Percentiles rank a stretch among this genome's conserved stretches.
Evolutionary conservation across 2,329 filamentous ascomycete genomes (phyloP).

Genomic region (Botrytis deweyae): DNA sequence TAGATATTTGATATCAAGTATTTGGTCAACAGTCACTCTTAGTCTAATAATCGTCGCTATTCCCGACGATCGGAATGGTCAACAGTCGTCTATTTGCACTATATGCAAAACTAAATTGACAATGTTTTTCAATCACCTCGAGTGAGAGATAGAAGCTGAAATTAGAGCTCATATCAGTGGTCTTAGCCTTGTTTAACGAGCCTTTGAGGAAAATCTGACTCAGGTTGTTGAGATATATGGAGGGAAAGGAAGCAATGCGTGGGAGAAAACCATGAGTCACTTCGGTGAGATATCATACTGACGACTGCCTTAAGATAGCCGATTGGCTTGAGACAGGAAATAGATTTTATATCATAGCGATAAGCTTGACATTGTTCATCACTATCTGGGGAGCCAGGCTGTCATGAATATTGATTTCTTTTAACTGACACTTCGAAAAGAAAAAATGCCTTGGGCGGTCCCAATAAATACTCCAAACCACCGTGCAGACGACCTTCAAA

Average conservation of each 20-base stretch:
- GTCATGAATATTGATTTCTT: no score
- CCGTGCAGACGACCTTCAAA: background rate
- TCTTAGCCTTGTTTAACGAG: rapidly evolving
- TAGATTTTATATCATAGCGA: background rate
- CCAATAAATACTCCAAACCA: no score
- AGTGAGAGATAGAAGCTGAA: no score
- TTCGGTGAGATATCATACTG: background rate
- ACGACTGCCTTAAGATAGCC: background rate
- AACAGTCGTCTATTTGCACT: no score
- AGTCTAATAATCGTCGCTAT: no score
- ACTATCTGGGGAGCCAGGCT: background rate
- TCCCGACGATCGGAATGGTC: no score
- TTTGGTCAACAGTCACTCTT: no score
- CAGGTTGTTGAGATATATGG: background rate
- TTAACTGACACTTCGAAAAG: background rate
- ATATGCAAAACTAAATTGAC: no score
- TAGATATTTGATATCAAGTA: background rate
- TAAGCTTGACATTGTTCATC: background rate
- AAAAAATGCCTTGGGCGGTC: background rate
- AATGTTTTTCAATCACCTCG: no score
- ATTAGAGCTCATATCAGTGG: background rate
- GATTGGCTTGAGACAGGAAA: background rate
- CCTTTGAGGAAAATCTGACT: background rate
- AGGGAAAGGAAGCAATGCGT: background rate
- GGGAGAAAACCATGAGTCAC: background rate